These are phyloP conservation scores for Ramalina intermedia DNA, from an alignment of 495 filamentous ascomycete genomes.

Conservation along the genomic window DNA sequence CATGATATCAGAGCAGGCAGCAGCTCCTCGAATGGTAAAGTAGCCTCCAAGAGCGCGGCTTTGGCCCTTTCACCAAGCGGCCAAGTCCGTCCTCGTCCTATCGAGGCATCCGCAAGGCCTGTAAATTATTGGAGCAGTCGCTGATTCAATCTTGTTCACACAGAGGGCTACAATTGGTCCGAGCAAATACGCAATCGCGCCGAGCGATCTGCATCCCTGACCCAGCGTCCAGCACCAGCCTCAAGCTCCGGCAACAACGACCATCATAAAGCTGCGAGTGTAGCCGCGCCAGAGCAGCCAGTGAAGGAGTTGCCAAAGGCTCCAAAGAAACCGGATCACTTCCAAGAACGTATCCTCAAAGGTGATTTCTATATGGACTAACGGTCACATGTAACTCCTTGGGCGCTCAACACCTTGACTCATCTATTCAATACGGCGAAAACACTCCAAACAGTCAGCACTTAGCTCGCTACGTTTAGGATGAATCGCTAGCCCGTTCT, in stretches of 20 bases:
- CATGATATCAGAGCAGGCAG: slow-evolving; percentile 47
- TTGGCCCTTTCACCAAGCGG: slow-evolving; percentile 30
- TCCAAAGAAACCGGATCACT: slow-evolving; percentile 63
- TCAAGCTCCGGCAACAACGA: slow-evolving; percentile 19
- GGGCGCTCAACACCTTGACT: neutral
- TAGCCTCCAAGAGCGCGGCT: slow-evolving; percentile 21
- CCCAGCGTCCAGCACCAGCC: slow-evolving; percentile 24
- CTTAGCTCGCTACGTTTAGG: no score
- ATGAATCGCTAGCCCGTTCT: no score
- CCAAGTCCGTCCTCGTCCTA: slow-evolving; percentile 29
- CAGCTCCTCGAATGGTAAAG: slow-evolving; percentile 22
- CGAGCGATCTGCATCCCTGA: slow-evolving; percentile 58
- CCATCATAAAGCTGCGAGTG: slow-evolving; percentile 45
- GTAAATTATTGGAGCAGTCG: neutral
- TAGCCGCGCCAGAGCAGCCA: slow-evolving; percentile 52
- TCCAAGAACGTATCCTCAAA: slow-evolving; percentile 92
- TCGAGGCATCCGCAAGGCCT: no score
- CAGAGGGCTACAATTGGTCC: slow-evolving; percentile 83
- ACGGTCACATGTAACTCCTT: neutral
- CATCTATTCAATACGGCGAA: no score
- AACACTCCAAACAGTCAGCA: no score
- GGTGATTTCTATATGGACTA: slow-evolving; percentile 98
- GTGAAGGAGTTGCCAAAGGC: slow-evolving; percentile 54
- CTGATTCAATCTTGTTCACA: neutral
- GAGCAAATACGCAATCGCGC: slow-evolving; percentile 83